phyloP scores from a whole-genome alignment of 1,284 basidiomycete genomes.

The Tranzscheliella williamsii region DNA sequence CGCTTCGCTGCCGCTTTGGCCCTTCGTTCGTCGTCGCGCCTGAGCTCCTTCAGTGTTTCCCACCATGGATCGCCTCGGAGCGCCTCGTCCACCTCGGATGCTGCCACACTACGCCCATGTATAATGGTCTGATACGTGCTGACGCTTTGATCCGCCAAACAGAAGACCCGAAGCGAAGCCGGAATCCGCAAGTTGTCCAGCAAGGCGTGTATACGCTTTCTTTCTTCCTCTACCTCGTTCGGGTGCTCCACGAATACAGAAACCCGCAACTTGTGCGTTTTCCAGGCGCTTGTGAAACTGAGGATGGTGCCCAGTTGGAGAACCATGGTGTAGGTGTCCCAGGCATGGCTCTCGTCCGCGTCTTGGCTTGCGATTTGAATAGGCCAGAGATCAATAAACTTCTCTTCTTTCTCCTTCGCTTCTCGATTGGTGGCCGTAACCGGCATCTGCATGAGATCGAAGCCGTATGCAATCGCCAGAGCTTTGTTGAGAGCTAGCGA shows the following conservation, averaged over 20 bases:
- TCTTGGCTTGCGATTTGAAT: slow-evolving; percentile 56
- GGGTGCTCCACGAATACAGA: slow-evolving; percentile 59
- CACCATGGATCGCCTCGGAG: slow-evolving; percentile 58
- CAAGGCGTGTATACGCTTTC: slow-evolving; percentile 49
- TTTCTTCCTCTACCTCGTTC: slow-evolving; percentile 50
- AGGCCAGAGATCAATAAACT: slow-evolving; percentile 59
- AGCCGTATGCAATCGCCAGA: slow-evolving; percentile 56
- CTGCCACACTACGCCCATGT: slow-evolving; percentile 39
- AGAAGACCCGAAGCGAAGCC: slow-evolving; percentile 56
- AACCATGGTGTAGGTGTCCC: slow-evolving; percentile 61
- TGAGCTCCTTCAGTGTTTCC: slow-evolving; percentile 51
- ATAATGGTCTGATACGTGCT: slow-evolving; percentile 56
- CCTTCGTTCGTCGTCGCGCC: slow-evolving; percentile 47
- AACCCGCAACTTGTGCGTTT: slow-evolving; percentile 55
- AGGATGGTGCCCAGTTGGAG: slow-evolving; percentile 60
- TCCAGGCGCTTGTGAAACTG: slow-evolving; percentile 58
- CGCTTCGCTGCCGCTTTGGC: slow-evolving; percentile 38
- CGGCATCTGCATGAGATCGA: slow-evolving; percentile 51
- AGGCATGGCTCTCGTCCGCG: slow-evolving; percentile 46
- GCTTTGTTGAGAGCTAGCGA: slow-evolving; percentile 60
- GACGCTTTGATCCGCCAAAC: slow-evolving; percentile 45
- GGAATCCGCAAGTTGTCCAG: slow-evolving; percentile 59
- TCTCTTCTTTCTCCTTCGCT: slow-evolving; percentile 14
- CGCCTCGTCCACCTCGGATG: slow-evolving; percentile 34
- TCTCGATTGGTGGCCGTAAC: slow-evolving; percentile 2